Percentiles rank a stretch among this genome's conserved stretches.
These are phyloP conservation scores for Prunus kanzakura DNA, from an alignment of 306 rosid genomes.

Conservation along the genomic window DNA sequence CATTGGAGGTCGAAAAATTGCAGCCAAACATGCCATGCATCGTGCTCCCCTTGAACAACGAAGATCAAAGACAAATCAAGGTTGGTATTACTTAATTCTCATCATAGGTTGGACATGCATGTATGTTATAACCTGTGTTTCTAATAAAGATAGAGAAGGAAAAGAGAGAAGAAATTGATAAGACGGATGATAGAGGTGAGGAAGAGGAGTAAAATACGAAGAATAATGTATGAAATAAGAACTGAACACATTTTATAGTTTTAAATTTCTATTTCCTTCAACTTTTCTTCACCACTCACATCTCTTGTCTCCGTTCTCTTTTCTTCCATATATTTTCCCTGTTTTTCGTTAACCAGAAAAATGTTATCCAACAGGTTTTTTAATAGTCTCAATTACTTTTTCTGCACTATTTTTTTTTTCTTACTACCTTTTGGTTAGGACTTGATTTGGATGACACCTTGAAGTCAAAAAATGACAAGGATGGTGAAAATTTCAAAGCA, in stretches of 20 bases:
- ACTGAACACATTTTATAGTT: background rate
- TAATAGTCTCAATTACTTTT: background rate
- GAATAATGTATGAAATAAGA: background rate
- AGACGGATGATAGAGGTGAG: background rate
- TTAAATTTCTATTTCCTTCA: background rate
- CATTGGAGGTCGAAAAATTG: constrained; percentile 72
- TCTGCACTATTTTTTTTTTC: background rate
- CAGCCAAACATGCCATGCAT: constrained; percentile 80
- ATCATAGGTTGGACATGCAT: constrained; percentile 22
- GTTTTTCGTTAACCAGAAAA: background rate
- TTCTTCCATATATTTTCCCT: background rate
- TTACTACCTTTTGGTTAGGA: constrained; percentile 20
- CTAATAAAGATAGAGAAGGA: background rate
- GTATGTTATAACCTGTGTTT: background rate
- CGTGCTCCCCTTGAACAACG: constrained; percentile 77
- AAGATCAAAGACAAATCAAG: constrained; percentile 61
- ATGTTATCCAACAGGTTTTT: background rate
- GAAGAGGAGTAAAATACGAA: background rate
- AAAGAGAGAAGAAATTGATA: background rate
- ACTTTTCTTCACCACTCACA: background rate
- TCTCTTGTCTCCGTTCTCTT: background rate
- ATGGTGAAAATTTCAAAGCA: constrained; percentile 19
- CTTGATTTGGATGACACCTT: constrained; percentile 28
- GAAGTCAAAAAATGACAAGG: constrained; percentile 39
- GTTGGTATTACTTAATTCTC: constrained; percentile 35